Percentiles rank a stretch among this genome's conserved stretches.
These are phyloP conservation scores for Knufia fluminis DNA, from an alignment of 2,329 filamentous ascomycete species.

Conservation along the genomic window DNA sequence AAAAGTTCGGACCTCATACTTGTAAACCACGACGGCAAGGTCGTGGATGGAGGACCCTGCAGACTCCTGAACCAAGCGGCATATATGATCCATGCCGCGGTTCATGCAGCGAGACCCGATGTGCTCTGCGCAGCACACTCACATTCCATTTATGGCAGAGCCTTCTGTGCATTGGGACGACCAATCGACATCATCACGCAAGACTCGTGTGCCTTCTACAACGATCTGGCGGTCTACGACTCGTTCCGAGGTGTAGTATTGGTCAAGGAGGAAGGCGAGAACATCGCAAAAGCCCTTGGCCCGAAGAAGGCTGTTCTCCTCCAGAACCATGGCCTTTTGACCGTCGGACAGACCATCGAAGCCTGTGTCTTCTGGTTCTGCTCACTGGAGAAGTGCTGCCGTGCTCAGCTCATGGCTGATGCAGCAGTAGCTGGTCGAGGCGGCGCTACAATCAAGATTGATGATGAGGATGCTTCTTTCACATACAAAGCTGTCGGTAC, in stretches of 20 bases:
- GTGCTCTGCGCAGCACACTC: constrained; percentile 47
- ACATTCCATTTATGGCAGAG: constrained; percentile 44
- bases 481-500: constrained; percentile 59
- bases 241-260: constrained; percentile 47
- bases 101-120: constrained; percentile 48
- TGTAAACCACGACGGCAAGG: constrained; percentile 51
- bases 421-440: constrained; percentile 50
- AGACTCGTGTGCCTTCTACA: constrained; percentile 37
- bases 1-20: constrained; percentile 59
- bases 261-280: constrained; percentile 44
- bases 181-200: constrained; percentile 38
- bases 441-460: constrained; percentile 55
- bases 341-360: constrained; percentile 42
- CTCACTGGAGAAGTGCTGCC: constrained; percentile 45
- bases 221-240: constrained; percentile 44
- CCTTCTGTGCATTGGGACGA: constrained; percentile 34
- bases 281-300: constrained; percentile 42
- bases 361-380: constrained; percentile 47
- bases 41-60: constrained; percentile 52
- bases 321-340: constrained; percentile 42
- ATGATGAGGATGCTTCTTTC: constrained; percentile 57
- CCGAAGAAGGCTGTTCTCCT: constrained; percentile 43
- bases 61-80: constrained; percentile 40
- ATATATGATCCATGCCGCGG: constrained; percentile 45
- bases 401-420: constrained; percentile 45